Evolutionary conservation across 352 stramenopile species (phyloP), one percentile per base, ranked within the genome.

Genomic region (Globisporangium recalcitrans): DNA sequence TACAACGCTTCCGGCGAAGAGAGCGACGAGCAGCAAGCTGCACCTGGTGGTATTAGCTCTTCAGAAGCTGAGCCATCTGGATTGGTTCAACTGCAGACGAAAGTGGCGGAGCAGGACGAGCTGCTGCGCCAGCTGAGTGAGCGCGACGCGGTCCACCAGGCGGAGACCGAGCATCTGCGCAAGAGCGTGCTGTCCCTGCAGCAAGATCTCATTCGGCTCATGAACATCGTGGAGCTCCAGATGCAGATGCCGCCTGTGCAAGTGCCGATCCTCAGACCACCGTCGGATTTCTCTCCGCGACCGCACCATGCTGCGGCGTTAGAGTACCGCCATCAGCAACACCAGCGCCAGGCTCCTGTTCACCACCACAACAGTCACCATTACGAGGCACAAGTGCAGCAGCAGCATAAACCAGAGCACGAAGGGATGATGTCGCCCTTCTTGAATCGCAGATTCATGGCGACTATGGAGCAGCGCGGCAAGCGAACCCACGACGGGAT

Each of bases 221-320:
- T 91, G 81, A 77, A 82, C 58, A 89, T 89, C 32, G 74, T 91
- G 5, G 79, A 91, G 66, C 74, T 89, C 55, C 81, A 91, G 65
- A 89, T 91, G 76, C 80, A 88, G 56, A 73, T 90, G 64, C 78
- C 80, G 11, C 56, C 60, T 7, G 38, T 79, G 32, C 60, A 63
- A 22, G 59, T 77, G 24, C 65, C 53, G 11, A 55, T 64, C 53
- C 44, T 62, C 1, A 22, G 42, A 11, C 38, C 9, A 16, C 48
- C 16, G 10, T n/a, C 1, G 22, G 51, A 19, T 58, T 61, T 16
- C 19, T 46, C 38, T 9, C 38, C 38, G 16, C 38, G 38, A 11
- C 38, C 38, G 19, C 34, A 52, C 22, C 44, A 21, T 13, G 40
- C 36, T 13, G 40, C 36, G 32, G 10, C 16, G 8, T 24, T 38